Evolutionary conservation across 176 grass and related monocot species (phyloP).

Genomic region (Aegilops tauschii): DNA sequence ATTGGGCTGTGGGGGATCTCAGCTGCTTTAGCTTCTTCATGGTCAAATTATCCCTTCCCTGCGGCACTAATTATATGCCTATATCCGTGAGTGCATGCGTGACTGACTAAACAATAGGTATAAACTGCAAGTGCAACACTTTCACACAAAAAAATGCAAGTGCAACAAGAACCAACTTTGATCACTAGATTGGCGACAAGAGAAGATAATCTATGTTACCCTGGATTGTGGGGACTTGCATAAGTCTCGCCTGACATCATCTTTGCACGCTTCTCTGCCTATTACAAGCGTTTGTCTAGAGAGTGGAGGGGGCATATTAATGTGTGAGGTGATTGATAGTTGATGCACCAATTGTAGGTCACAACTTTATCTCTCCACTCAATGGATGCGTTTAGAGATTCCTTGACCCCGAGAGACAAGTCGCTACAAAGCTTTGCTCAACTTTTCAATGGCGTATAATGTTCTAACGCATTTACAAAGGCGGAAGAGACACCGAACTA

Average conservation of each 20-base stretch:
- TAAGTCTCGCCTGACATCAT: slow-evolving; percentile 20
- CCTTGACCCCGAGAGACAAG: not conserved
- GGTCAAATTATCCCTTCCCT: slow-evolving; percentile 29
- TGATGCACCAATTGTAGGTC: slow-evolving; percentile 7
- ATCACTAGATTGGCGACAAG: not conserved
- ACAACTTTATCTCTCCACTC: not conserved
- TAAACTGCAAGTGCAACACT: not conserved
- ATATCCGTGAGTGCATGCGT: not conserved
- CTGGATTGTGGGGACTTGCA: not conserved
- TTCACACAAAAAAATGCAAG: not conserved
- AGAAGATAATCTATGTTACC: not conserved
- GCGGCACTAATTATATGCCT: not conserved
- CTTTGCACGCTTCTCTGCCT: not conserved
- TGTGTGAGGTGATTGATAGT: not conserved
- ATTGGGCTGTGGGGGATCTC: not conserved
- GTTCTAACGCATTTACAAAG: not conserved
- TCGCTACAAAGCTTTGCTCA: not conserved
- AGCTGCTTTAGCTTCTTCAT: not conserved
- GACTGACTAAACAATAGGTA: not conserved
- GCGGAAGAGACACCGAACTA: not conserved
- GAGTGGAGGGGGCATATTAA: not conserved
- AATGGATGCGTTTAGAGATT: slow-evolving; percentile 8
- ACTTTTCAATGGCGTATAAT: not conserved
- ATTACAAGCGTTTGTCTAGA: not conserved
- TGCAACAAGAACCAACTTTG: slow-evolving; percentile 12